Conservation (phyloP, 192 early-diverging fungal species). For the Mortierella antarctica region DNA sequence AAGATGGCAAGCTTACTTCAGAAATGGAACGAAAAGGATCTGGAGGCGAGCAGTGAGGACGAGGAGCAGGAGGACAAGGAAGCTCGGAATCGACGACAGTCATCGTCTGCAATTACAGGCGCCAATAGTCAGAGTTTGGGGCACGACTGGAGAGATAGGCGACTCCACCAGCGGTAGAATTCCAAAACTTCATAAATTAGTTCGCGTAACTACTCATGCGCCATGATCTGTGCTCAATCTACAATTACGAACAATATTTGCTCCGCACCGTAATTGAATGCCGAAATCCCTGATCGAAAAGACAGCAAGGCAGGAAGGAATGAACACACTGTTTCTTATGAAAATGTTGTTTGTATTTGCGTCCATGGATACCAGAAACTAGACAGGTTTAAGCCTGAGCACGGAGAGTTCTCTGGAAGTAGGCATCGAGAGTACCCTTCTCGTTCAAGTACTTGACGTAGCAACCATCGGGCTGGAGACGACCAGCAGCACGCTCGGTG, state of each 20-base stretch:
- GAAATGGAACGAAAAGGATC: constrained; percentile 47
- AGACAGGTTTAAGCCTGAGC: constrained; percentile 62
- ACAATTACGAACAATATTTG: no score
- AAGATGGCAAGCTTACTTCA: constrained; percentile 41
- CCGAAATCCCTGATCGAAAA: no score
- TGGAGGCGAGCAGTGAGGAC: constrained; percentile 20
- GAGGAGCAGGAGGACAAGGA: background rate
- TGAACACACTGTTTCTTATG: no score
- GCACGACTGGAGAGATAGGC: constrained; percentile 28
- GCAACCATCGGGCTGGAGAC: constrained; percentile 92
- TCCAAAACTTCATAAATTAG: no score
- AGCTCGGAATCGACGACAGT: background rate
- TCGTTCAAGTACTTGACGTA: constrained; percentile 94
- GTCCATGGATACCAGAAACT: constrained; percentile 73
- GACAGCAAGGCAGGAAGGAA: no score
- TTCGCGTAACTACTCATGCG: no score
- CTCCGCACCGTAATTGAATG: no score
- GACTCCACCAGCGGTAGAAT: constrained; percentile 10
- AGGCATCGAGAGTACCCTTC: constrained; percentile 80
- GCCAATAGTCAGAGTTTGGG: constrained; percentile 42
- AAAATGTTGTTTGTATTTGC: no score
- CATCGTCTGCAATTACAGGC: constrained; percentile 5
- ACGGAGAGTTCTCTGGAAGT: constrained; percentile 56
- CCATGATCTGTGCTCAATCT: no score
- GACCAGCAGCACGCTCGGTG: constrained; percentile 77